These are phyloP conservation scores for Globisporangium echinulatum DNA, from an alignment of 352 stramenopile species.

Conservation along the genomic window DNA sequence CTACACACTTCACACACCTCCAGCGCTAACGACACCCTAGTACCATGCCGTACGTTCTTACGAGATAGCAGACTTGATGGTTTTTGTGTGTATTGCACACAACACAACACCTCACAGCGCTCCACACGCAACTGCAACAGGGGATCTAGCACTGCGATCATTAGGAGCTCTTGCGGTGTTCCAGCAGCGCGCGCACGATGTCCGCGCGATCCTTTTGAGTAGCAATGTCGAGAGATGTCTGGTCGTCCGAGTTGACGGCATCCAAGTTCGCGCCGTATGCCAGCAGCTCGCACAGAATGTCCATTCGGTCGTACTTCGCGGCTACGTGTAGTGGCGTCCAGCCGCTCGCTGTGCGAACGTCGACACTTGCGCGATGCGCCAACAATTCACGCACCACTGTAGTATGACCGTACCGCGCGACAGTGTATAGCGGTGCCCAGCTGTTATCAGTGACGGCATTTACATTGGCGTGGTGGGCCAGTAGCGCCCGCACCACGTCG, in stretches of 20 bases:
- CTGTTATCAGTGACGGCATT: background rate
- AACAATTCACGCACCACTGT: background rate
- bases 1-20: too few species aligned
- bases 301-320: background rate
- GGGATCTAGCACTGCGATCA: too few species aligned
- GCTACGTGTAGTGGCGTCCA: background rate
- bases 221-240: too few species aligned
- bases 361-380: background rate
- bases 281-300: background rate
- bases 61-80: too few species aligned
- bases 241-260: background rate
- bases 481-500: background rate
- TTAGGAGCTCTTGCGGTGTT: too few species aligned
- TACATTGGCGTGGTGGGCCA: background rate
- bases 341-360: background rate
- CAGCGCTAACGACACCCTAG: too few species aligned
- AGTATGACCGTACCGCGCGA: background rate
- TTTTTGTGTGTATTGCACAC: too few species aligned
- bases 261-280: background rate
- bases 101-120: too few species aligned
- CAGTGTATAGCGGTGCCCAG: background rate
- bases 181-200: too few species aligned
- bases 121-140: too few species aligned
- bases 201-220: too few species aligned
- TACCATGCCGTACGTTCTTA: too few species aligned